Conservation (phyloP, 768 basidiomycete genomes). For the Butyriboletus loyo region DNA sequence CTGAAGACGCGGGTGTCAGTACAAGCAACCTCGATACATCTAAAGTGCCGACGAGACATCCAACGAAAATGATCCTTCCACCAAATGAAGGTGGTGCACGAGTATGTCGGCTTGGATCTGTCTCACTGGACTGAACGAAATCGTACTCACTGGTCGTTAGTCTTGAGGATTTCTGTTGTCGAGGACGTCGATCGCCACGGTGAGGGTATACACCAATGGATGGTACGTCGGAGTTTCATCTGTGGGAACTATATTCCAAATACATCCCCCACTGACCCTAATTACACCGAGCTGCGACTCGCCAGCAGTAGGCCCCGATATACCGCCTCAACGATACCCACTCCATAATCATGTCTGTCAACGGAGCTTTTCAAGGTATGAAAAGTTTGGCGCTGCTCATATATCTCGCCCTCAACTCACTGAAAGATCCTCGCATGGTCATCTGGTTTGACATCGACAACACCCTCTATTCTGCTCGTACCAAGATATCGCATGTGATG, state of each 20-base stretch:
- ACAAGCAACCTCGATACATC: conserved; percentile 31
- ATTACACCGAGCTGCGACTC: not conserved
- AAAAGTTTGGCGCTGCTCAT: not conserved
- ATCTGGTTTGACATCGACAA: conserved; percentile 89
- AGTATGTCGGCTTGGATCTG: not conserved
- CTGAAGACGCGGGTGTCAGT: conserved; percentile 37
- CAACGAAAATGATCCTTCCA: conserved; percentile 22
- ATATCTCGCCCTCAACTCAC: not conserved
- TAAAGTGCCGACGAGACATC: conserved; percentile 31
- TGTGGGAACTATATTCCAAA: conserved; percentile 24
- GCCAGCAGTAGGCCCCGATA: not conserved
- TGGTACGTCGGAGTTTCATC: conserved; percentile 23
- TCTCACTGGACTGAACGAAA: conserved; percentile 17
- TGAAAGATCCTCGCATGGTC: conserved; percentile 53
- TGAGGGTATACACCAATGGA: conserved; percentile 10
- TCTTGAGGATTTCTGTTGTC: conserved; percentile 42
- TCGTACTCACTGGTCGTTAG: conserved; percentile 38
- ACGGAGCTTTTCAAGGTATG: conserved; percentile 26
- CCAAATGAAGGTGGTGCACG: not conserved
- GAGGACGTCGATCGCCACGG: conserved; percentile 26
- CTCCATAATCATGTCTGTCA: conserved; percentile 19
- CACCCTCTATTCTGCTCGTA: conserved; percentile 76
- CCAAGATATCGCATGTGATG: conserved; percentile 77
- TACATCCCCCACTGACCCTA: conserved; percentile 6
- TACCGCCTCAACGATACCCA: conserved; percentile 24